phyloP scores from a whole-genome alignment of 352 stramenopile genomes.

The Peronosclerospora sorghi region DNA sequence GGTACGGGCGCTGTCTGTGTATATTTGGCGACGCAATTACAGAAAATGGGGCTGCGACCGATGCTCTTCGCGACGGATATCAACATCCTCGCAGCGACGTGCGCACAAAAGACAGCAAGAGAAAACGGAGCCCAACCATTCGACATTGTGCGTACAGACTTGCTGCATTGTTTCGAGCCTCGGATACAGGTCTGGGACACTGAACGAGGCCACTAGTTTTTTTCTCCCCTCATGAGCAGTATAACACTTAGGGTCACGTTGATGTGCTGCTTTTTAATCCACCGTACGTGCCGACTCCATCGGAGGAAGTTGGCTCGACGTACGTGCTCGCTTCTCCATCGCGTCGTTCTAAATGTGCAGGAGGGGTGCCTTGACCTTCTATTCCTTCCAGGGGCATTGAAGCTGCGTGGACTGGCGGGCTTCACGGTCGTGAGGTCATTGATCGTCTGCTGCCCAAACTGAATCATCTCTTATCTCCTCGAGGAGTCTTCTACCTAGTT shows the following conservation, averaged over 20 bases:
- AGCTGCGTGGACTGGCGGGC: slow-evolving; percentile 92
- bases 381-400: slow-evolving; percentile 80
- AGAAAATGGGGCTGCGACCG: slow-evolving; percentile 35
- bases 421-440: slow-evolving; percentile 90
- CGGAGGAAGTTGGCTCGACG: slow-evolving; percentile 89
- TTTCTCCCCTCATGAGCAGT: not conserved
- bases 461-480: slow-evolving; percentile 61
- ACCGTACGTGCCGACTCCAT: slow-evolving; percentile 95
- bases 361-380: not conserved
- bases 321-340: slow-evolving; percentile 22
- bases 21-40: slow-evolving; percentile 71
- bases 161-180: slow-evolving; percentile 52
- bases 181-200: slow-evolving; percentile 30
- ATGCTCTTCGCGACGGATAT: slow-evolving; percentile 88
- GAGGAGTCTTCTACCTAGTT: slow-evolving; percentile 95
- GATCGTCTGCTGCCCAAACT: slow-evolving; percentile 91
- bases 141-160: slow-evolving; percentile 80
- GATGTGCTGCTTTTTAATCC: slow-evolving; percentile 98
- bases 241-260: slow-evolving; percentile 34
- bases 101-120: slow-evolving; percentile 74
- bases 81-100: slow-evolving; percentile 80
- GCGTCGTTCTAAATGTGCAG: not conserved
- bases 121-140: slow-evolving; percentile 71
- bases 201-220: not conserved
- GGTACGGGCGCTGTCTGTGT: slow-evolving; percentile 57